These are phyloP conservation scores for Thymus quinquecostatus DNA, from an alignment of 257 asterid species.

Conservation along the genomic window DNA sequence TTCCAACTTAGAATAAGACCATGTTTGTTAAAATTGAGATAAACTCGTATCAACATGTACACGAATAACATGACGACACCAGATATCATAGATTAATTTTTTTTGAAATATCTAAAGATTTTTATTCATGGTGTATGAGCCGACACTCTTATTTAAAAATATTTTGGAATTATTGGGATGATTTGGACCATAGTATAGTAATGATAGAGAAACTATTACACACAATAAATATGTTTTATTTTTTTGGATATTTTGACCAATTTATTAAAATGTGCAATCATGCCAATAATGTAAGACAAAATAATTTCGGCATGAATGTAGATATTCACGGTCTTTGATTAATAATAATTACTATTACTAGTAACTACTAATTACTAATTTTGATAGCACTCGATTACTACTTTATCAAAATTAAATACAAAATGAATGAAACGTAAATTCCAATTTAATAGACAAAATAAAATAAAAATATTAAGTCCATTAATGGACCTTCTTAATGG, in stretches of 20 bases:
- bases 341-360: neutral
- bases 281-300: neutral
- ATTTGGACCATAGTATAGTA: neutral
- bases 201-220: slow-evolving; percentile 17
- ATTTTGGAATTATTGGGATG: slow-evolving; percentile 3
- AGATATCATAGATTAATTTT: neutral
- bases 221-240: neutral
- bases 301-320: slow-evolving; percentile 27
- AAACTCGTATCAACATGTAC: too few relatives aligned
- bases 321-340: neutral
- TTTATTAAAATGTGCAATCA: neutral
- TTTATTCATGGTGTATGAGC: neutral
- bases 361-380: neutral
- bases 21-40: too few relatives aligned
- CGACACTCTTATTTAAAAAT: too few relatives aligned
- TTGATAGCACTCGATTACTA: too few relatives aligned
- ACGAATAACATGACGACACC: too few relatives aligned
- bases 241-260: neutral
- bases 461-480: too few relatives aligned
- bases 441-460: too few relatives aligned
- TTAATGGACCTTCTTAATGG: too few relatives aligned
- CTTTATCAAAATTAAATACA: too few relatives aligned
- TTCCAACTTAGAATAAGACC: too few relatives aligned
- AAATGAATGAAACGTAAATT: too few relatives aligned
- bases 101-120: neutral